Conservation (phyloP, 805 yeast genomes). For the Starmerella gropengiesseri region DNA sequence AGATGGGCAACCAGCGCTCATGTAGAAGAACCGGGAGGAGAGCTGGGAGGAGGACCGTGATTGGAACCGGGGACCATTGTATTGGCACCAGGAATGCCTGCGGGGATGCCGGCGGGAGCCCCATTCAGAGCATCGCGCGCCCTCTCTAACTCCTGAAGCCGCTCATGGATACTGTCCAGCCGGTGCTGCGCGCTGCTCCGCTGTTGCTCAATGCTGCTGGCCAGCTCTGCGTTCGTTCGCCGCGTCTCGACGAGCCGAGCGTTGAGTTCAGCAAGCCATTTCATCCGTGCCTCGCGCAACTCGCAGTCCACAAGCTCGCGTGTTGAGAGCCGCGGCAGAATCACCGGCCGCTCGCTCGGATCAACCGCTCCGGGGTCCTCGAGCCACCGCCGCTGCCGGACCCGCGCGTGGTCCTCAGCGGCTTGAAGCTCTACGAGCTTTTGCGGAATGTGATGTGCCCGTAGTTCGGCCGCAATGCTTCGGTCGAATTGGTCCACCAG, state of each 20-base stretch:
- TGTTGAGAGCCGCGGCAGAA: slow-evolving; percentile 3
- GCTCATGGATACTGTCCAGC: neutral
- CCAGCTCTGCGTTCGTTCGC: neutral
- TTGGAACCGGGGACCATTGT: too few relatives aligned
- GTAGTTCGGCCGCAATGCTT: slow-evolving; percentile 1
- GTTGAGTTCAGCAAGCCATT: slow-evolving; percentile 12
- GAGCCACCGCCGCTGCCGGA: slow-evolving; percentile 3
- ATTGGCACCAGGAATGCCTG: too few relatives aligned
- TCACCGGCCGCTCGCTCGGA: slow-evolving; percentile 10
- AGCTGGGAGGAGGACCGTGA: too few relatives aligned
- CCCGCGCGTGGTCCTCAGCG: slow-evolving; percentile 10
- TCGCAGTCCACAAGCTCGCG: slow-evolving; percentile 12
- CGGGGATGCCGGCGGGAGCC: too few relatives aligned
- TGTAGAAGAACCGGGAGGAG: too few relatives aligned
- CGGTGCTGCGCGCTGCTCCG: neutral
- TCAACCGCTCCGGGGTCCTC: neutral
- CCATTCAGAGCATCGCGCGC: neutral
- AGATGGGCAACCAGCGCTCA: too few relatives aligned
- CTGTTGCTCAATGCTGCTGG: neutral
- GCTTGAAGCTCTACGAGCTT: slow-evolving; percentile 4
- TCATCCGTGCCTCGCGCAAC: slow-evolving; percentile 6
- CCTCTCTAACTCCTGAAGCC: neutral
- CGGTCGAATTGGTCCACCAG: slow-evolving; percentile 1
- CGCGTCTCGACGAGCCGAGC: neutral
- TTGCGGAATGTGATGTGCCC: neutral